Evolutionary conservation across 2,329 filamentous ascomycete genomes (phyloP), one percentile per base, ranked within the genome.

Genomic region (Orbilia oligospora): DNA sequence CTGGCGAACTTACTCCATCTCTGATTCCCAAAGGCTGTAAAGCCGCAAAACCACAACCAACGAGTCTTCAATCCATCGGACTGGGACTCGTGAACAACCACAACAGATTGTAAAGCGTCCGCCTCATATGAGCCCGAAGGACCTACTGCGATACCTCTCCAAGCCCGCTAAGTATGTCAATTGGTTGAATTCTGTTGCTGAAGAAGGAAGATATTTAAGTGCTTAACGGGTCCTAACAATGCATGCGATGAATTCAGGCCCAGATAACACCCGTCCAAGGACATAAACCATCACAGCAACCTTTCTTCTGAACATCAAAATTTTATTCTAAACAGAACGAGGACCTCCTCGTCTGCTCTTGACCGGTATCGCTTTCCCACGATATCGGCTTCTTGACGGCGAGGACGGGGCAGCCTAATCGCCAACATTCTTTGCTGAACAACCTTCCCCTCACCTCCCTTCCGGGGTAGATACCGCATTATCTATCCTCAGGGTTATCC

Each of bases 101-200:
- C 6, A 14, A 5, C 55, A 63, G 63, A 64, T 78, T 63, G 75
- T 68, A 64, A 71, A 72, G 20, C 53, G 68, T 82, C 80, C 80
- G 81, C 87, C 86, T 90, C 93, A 90, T 91, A 97, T 97, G 94
- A 94, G 90, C 92, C 91, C 89, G 86, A 92, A 91, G 87, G 93
- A 97, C 86, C 90, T 97, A 84, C 90, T 97, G 84, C 92, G 93
- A 87, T 96, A 97, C 88, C 90, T 97, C 83, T 97, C 93, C 85
- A 96, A 96, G 88, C 93, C 93, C 84, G 93, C 93, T 86, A 97
- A 97, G 94, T 97, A 87, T 84, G 92, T 87, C 66, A 80, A 66
- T 61, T 56, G 20, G n/a, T n/a, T n/a, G n/a, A n/a, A 9, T 44
- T 24, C 36, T 10, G 8, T 61, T 27, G 9, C 27, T 5, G 66